Conservation (phyloP, 106 monocot species). For the Phalaenopsis aphrodite region DNA sequence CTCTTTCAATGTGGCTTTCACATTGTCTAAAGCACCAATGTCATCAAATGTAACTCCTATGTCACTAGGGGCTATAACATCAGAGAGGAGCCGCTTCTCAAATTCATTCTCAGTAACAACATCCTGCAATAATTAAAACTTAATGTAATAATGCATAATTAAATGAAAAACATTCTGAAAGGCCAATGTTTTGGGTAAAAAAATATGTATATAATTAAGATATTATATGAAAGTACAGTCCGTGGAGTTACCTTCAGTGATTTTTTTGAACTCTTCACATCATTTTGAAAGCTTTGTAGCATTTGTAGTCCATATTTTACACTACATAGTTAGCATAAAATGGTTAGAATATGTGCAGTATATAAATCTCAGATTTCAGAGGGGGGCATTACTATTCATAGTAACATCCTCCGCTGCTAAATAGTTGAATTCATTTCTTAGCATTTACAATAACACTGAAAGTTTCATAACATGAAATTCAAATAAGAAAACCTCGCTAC, state of each 20-base stretch:
- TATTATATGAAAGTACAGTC: neutral
- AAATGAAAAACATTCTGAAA: neutral
- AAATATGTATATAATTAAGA: neutral
- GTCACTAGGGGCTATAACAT: conserved; percentile 94
- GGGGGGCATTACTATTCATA: neutral
- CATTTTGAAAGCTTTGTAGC: conserved; percentile 10
- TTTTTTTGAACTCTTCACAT: conserved; percentile 8
- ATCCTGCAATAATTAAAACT: conserved; percentile 43
- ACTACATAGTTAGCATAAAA: conserved; percentile 1
- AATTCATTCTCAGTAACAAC: conserved; percentile 98
- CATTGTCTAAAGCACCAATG: conserved; percentile 94
- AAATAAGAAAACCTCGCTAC: neutral
- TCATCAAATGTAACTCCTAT: conserved; percentile 98
- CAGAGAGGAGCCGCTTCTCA: conserved; percentile 86
- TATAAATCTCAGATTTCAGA: neutral
- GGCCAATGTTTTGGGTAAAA: neutral
- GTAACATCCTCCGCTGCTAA: neutral
- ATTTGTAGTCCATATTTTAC: conserved; percentile 10
- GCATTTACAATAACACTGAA: neutral
- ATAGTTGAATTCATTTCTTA: neutral
- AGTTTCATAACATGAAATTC: neutral
- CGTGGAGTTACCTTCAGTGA: conserved; percentile 3
- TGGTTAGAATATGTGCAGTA: neutral
- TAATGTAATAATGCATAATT: neutral
- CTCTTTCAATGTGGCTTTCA: conserved; percentile 95